Evolutionary conservation across 1,139 yeast species (phyloP).

Genomic region (Saccharomyces hybrid): DNA sequence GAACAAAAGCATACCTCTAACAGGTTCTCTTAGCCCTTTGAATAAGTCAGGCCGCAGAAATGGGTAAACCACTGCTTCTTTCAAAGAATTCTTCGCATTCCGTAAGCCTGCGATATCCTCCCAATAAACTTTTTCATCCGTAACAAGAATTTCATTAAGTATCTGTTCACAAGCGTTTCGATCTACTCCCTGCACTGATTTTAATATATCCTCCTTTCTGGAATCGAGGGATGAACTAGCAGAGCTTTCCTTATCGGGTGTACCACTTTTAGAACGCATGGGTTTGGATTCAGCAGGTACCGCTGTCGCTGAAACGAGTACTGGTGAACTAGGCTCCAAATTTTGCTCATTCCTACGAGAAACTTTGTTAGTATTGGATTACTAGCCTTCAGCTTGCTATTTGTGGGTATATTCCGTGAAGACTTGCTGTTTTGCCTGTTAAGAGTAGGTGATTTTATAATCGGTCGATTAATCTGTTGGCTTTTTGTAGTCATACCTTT

Average conservation of each 20-base stretch:
- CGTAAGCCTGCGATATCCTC: constrained; percentile 56
- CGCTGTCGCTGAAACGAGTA: neutral
- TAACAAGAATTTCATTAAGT: constrained; percentile 44
- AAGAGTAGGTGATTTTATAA: constrained; percentile 13
- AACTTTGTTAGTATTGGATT: neutral
- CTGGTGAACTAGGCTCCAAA: constrained; percentile 4
- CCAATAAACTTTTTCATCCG: constrained; percentile 54
- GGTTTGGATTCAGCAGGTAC: neutral
- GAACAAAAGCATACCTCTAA: constrained; percentile 54
- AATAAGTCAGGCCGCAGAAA: constrained; percentile 57
- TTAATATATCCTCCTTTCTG: constrained; percentile 13
- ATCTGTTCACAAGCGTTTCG: constrained; percentile 37
- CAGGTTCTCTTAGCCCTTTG: constrained; percentile 54
- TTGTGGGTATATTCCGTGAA: neutral
- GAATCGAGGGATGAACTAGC: neutral
- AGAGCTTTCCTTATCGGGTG: neutral
- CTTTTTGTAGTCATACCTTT: constrained; percentile 18
- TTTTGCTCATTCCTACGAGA: neutral
- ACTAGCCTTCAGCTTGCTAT: neutral
- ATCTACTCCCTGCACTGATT: constrained; percentile 36
- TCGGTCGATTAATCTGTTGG: constrained; percentile 20
- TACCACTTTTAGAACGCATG: neutral
- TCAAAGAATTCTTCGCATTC: constrained; percentile 48
- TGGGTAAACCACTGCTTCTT: constrained; percentile 62
- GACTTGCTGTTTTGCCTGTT: constrained; percentile 1